Conservation (phyloP, 2,329 filamentous ascomycete genomes). For the Fonsecaea pedrosoi region DNA sequence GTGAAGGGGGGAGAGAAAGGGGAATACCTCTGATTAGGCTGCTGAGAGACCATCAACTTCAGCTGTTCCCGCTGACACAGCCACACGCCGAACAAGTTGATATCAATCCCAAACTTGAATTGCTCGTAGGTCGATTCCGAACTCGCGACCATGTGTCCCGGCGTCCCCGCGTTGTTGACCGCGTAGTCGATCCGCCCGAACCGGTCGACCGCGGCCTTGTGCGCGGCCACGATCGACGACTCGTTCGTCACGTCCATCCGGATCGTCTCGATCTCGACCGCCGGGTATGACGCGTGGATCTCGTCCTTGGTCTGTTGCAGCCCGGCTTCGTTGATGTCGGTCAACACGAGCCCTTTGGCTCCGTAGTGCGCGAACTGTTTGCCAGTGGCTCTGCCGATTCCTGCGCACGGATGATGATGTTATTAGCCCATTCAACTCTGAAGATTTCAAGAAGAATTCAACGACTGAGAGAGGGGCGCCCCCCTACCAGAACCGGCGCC, state of each 20-base stretch:
- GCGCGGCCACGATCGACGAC: constrained; percentile 3
- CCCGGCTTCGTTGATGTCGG: constrained; percentile 9
- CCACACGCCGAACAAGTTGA: constrained; percentile 13
- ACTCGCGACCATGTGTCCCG: neutral
- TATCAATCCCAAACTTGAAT: constrained; percentile 4
- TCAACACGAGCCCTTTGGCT: neutral
- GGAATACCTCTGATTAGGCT: neutral
- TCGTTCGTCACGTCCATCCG: constrained; percentile 5
- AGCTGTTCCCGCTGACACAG: constrained; percentile 8
- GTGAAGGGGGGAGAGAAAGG: neutral
- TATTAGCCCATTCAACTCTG: neutral
- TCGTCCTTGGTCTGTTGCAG: constrained; percentile 4
- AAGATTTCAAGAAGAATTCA: neutral
- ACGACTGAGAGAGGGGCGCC: neutral
- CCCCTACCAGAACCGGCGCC: neutral
- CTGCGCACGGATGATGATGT: neutral
- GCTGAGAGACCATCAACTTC: constrained; percentile 8
- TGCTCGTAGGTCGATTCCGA: neutral
- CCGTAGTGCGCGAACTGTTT: constrained; percentile 8
- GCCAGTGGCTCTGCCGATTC: constrained; percentile 5
- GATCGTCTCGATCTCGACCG: neutral
- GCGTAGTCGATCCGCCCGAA: constrained; percentile 11
- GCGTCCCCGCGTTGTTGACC: constrained; percentile 6
- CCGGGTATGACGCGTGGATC: neutral
- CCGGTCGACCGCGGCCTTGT: neutral